A percentile compares a stretch with the other conserved stretches of the same genome.
Evolutionary conservation across 1,139 yeast species (phyloP).

Genomic region (Saccharomyces hybrid): DNA sequence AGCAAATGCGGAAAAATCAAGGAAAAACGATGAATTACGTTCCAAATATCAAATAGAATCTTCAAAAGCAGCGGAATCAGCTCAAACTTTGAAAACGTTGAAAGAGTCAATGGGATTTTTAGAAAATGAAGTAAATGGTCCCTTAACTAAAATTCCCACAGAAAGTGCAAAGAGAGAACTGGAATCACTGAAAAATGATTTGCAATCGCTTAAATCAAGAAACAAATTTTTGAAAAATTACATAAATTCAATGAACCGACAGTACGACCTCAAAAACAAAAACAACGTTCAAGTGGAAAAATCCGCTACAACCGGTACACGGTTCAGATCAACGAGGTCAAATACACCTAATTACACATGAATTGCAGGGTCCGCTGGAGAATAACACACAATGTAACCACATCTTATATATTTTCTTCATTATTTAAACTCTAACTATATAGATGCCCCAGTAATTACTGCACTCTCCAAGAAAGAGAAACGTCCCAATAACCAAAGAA

Average conservation of each 20-base stretch:
- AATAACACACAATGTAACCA: not conserved
- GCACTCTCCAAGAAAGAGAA: not conserved
- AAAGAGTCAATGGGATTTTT: conserved; percentile 32
- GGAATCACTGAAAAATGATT: conserved; percentile 9
- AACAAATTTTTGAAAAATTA: conserved; percentile 19
- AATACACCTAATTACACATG: conserved; percentile 25
- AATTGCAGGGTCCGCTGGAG: not conserved
- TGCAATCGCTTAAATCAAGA: conserved; percentile 13
- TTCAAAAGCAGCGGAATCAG: conserved; percentile 47
- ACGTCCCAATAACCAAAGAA: not conserved
- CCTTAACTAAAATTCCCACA: not conserved
- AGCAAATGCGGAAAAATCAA: conserved; percentile 30
- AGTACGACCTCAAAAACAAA: conserved; percentile 12
- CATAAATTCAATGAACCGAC: conserved; percentile 17
- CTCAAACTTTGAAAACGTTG: conserved; percentile 33
- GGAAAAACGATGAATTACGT: conserved; percentile 40
- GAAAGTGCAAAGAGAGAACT: conserved; percentile 26
- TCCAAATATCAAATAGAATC: conserved; percentile 47
- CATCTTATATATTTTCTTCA: not conserved
- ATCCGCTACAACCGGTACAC: conserved; percentile 7
- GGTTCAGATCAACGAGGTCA: conserved; percentile 18
- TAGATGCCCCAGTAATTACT: not conserved
- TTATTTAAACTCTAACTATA: not conserved
- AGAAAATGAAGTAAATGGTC: conserved; percentile 31
- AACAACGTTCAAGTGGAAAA: conserved; percentile 5